A percentile compares a stretch with the other conserved stretches of the same genome.
Evolutionary conservation across 179 eudicot species (phyloP).

Genomic region (Carnegiea gigantea): DNA sequence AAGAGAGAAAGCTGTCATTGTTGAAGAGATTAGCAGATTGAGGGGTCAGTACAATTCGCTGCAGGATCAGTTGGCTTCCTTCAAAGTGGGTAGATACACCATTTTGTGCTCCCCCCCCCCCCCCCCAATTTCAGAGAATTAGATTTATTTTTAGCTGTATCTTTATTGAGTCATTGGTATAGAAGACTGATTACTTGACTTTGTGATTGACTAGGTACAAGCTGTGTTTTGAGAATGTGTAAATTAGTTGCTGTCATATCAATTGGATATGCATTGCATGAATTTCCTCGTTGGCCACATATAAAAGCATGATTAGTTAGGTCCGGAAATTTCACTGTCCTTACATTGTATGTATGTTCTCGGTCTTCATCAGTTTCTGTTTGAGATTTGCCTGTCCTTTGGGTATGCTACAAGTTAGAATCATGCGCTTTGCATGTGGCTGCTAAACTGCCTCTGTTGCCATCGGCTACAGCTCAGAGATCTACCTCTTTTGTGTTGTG

Average conservation of each 20-base stretch:
- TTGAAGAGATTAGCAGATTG: conserved; percentile 76
- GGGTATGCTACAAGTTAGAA: background rate
- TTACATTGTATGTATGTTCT: background rate
- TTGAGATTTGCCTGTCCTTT: background rate
- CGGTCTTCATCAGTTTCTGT: background rate
- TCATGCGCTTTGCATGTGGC: background rate
- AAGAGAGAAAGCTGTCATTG: conserved; percentile 69
- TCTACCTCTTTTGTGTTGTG: background rate
- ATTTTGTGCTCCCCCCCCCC: background rate
- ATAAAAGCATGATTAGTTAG: background rate
- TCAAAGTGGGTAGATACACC: conserved; percentile 44
- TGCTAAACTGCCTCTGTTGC: background rate
- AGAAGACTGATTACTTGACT: background rate
- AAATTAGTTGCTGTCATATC: background rate
- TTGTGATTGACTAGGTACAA: background rate
- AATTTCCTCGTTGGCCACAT: background rate
- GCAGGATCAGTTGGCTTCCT: conserved; percentile 74
- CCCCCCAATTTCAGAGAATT: background rate
- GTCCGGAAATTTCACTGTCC: background rate
- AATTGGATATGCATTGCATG: background rate
- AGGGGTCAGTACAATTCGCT: conserved; percentile 68
- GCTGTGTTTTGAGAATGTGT: background rate
- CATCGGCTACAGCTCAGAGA: background rate
- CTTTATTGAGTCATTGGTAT: background rate
- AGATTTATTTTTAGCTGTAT: background rate